A percentile compares a stretch with the other conserved stretches of the same genome.
Evolutionary conservation across 2,329 filamentous ascomycete species (phyloP).

Genomic region (Lasiodiplodia theobromae): DNA sequence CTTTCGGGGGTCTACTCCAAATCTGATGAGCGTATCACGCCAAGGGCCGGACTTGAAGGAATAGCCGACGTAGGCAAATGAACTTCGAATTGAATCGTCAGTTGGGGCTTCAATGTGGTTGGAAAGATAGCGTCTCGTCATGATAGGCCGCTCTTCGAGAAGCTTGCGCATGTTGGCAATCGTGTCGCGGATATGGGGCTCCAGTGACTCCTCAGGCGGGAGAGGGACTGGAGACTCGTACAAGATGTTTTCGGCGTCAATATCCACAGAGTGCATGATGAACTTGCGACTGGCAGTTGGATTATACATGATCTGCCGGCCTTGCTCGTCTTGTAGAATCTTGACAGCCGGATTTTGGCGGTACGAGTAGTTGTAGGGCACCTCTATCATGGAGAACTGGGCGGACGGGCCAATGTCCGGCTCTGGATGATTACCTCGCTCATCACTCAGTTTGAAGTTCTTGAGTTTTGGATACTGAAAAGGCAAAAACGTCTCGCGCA

Average conservation of each 20-base stretch:
- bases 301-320: conserved; percentile 55
- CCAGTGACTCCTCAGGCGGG: conserved; percentile 55
- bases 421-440: conserved; percentile 62
- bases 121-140: conserved; percentile 82
- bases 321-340: conserved; percentile 61
- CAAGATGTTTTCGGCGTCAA: conserved; percentile 69
- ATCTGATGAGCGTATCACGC: conserved; percentile 84
- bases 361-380: conserved; percentile 79
- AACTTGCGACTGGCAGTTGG: conserved; percentile 56
- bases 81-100: conserved; percentile 69
- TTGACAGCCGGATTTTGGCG: conserved; percentile 84
- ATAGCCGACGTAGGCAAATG: conserved; percentile 85
- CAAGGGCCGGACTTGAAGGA: conserved; percentile 93
- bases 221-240: conserved; percentile 65
- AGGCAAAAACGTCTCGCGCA: conserved; percentile 74
- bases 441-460: conserved; percentile 62
- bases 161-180: conserved; percentile 69
- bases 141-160: conserved; percentile 79
- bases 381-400: conserved; percentile 74
- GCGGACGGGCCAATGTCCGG: conserved; percentile 80
- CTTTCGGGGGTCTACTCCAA: conserved; percentile 83
- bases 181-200: conserved; percentile 68
- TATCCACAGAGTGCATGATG: conserved; percentile 65
- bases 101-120: conserved; percentile 70
- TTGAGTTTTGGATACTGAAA: conserved; percentile 69